Evolutionary conservation across 148 eudicot genomes (phyloP).

Genomic region (Rheum nobile): DNA sequence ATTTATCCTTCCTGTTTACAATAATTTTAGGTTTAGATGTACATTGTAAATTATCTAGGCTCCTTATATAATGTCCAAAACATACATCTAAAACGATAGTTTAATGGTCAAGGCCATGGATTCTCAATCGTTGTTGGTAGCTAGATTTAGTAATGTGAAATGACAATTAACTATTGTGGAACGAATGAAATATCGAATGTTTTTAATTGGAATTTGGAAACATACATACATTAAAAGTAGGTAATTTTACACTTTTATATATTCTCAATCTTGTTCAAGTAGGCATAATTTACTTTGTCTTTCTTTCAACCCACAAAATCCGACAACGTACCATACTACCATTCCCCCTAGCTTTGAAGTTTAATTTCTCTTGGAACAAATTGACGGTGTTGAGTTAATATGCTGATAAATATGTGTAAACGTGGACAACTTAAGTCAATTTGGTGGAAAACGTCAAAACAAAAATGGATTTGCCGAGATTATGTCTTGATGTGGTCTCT

Average conservation of each 20-base stretch:
- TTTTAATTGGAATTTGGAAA: neutral
- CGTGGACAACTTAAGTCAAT: neutral
- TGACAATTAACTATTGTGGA: neutral
- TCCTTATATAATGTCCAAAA: too few species aligned
- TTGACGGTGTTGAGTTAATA: neutral
- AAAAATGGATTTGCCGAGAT: neutral
- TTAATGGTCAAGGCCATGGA: neutral
- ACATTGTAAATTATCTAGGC: too few species aligned
- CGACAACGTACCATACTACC: neutral
- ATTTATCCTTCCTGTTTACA: too few species aligned
- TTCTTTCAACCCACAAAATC: neutral
- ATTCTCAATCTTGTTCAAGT: neutral
- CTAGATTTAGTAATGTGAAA: neutral
- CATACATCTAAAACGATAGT: neutral
- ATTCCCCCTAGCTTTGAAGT: neutral
- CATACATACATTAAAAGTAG: neutral
- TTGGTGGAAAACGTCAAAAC: neutral
- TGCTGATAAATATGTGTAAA: neutral
- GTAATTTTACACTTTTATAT: neutral
- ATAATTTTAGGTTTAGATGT: too few species aligned
- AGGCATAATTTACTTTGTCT: neutral
- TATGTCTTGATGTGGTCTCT: neutral
- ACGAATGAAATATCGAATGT: neutral
- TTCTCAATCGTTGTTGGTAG: neutral
- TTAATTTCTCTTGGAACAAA: neutral